Percentiles rank a stretch among this genome's conserved stretches.
phyloP scores from a whole-genome alignment of 768 basidiomycete species.

The Pulveroboletus ravenelii region DNA sequence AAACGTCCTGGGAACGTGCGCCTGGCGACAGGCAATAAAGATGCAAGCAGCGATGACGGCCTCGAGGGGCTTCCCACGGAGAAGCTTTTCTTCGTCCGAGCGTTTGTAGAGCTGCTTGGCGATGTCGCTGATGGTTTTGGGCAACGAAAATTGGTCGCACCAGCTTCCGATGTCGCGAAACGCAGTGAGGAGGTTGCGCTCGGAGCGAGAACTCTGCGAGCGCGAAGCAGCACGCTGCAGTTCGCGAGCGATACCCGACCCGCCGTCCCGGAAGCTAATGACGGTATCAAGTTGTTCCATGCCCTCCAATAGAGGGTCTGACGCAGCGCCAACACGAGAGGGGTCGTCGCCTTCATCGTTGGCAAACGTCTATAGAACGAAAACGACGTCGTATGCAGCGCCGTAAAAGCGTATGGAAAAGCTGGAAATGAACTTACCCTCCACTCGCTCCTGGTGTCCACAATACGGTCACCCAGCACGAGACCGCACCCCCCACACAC shows the following conservation, averaged over 20 bases:
- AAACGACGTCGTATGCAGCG: constrained; percentile 20
- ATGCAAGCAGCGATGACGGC: constrained; percentile 97
- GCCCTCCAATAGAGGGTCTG: constrained; percentile 89
- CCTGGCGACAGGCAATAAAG: constrained; percentile 94
- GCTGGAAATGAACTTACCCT: constrained; percentile 53
- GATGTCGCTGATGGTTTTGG: constrained; percentile 90
- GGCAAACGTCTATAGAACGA: constrained; percentile 80
- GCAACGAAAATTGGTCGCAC: constrained; percentile 94
- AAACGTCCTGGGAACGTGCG: constrained; percentile 93
- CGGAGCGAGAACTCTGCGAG: constrained; percentile 70
- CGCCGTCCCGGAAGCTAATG: constrained; percentile 93
- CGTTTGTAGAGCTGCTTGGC: constrained; percentile 98
- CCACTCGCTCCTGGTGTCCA: constrained; percentile 99
- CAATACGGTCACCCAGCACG: constrained; percentile 92
- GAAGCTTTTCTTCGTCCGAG: constrained; percentile 90
- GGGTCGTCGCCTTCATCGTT: constrained; percentile 99
- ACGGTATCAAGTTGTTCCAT: constrained; percentile 93
- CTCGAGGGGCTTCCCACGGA: constrained; percentile 86
- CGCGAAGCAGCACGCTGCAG: constrained; percentile 90
- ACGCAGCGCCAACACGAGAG: constrained; percentile 97
- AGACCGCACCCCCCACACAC: constrained; percentile 92
- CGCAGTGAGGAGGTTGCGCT: constrained; percentile 80
- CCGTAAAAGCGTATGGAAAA: constrained; percentile 12
- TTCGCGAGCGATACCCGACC: constrained; percentile 86
- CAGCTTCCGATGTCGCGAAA: constrained; percentile 89